These are phyloP conservation scores for cucumber (Cucumis sativus) DNA, from an alignment of 306 rosid species.

Conservation along the genomic window Cucumber_9930_V3 NC_026659.2:28834501-28835000, in stretches of 20 bases:
- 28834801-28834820: neutral
- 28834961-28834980: neutral
- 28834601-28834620: neutral
- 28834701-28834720: constrained; percentile 79
- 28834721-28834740: constrained; percentile 88
- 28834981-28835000: neutral
- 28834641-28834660: constrained; percentile 43
- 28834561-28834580: neutral
- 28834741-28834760: constrained; percentile 78
- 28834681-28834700: constrained; percentile 61
- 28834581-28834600: neutral
- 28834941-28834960: neutral
- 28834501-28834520: constrained; percentile 30
- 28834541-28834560: constrained; percentile 7
- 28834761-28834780: constrained; percentile 41
- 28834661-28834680: constrained; percentile 31
- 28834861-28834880: neutral
- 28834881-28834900: neutral
- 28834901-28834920: neutral
- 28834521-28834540: constrained; percentile 9
- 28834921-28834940: neutral
- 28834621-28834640: constrained; percentile 27
- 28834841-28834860: no score
- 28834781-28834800: neutral
- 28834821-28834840: neutral